phyloP scores from a whole-genome alignment of 371 early-diverging fungal genomes.

The Mucor piriformis region DNA sequence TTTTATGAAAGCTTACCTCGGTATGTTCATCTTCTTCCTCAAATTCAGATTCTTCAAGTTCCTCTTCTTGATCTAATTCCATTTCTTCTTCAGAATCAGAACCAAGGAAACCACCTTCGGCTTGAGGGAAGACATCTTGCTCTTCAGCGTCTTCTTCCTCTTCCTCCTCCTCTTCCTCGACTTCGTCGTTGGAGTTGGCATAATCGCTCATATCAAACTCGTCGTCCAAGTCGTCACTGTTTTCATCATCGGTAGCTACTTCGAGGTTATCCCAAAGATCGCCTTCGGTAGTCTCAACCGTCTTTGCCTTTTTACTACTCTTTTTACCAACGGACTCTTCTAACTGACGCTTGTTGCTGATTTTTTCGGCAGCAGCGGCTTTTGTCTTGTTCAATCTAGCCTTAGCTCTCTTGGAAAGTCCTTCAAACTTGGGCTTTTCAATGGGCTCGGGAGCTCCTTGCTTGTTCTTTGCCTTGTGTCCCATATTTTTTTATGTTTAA shows the following conservation, averaged over 20 bases:
- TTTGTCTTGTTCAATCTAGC: constrained; percentile 31
- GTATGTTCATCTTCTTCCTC: constrained; percentile 42
- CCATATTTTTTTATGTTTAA: constrained; percentile 36
- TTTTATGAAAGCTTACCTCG: constrained; percentile 41
- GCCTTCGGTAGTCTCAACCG: constrained; percentile 12
- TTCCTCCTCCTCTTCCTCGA: constrained; percentile 32
- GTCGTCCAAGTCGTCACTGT: constrained; percentile 35
- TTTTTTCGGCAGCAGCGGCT: constrained; percentile 41
- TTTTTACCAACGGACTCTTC: constrained; percentile 32
- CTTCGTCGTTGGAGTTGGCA: constrained; percentile 28
- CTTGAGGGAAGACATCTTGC: constrained; percentile 53
- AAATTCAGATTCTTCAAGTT: constrained; percentile 44
- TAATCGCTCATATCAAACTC: constrained; percentile 34
- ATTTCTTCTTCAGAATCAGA: constrained; percentile 58
- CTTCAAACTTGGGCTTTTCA: constrained; percentile 24
- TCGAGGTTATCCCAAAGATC: constrained; percentile 57
- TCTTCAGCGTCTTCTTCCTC: constrained; percentile 36
- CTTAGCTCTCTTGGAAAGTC: constrained; percentile 36
- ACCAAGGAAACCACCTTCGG: constrained; percentile 56
- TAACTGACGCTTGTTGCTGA: constrained; percentile 37
- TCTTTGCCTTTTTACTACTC: constrained; percentile 25
- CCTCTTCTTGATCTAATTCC: constrained; percentile 40
- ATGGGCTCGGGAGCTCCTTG: constrained; percentile 65
- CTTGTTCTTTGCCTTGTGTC: constrained; percentile 68
- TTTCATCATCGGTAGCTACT: constrained; percentile 56